phyloP scores from a whole-genome alignment of 495 filamentous ascomycete species.

The Cercophora newfieldiana region DNA sequence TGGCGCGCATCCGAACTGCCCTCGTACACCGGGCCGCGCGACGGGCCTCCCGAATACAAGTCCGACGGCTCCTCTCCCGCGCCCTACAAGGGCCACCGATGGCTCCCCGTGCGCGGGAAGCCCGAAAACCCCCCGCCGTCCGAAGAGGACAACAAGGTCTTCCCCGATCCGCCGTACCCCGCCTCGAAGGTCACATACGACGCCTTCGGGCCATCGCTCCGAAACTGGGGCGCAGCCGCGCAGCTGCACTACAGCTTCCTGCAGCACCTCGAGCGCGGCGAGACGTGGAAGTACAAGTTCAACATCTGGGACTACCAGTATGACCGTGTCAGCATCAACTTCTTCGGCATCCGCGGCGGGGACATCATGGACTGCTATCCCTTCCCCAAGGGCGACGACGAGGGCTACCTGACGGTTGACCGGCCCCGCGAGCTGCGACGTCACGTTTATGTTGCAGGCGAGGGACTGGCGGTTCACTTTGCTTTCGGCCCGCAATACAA shows the following conservation, averaged over 20 bases:
- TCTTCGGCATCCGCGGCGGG: not conserved
- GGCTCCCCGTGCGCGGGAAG: not conserved
- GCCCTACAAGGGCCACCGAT: not conserved
- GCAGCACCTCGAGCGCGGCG: not conserved
- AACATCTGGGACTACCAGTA: not conserved
- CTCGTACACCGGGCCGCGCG: not conserved
- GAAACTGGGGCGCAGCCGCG: not conserved
- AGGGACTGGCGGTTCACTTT: slow-evolving; percentile 1
- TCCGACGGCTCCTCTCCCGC: not conserved
- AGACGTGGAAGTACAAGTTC: not conserved
- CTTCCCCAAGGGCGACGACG: slow-evolving; percentile 1
- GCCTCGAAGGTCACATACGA: not conserved
- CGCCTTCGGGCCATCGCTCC: not conserved
- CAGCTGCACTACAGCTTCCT: slow-evolving; percentile 1
- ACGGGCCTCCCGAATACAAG: not conserved
- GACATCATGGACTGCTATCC: slow-evolving; percentile 1
- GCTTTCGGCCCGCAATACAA: not conserved
- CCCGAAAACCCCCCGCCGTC: not conserved
- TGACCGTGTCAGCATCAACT: slow-evolving; percentile 3
- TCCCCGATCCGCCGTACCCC: not conserved
- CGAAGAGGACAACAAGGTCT: not conserved
- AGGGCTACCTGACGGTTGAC: slow-evolving; percentile 1
- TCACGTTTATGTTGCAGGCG: not conserved
- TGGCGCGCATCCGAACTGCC: not conserved
- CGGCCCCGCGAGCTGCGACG: not conserved